phyloP scores from a whole-genome alignment of 768 basidiomycete genomes.

The Coprinopsis marcescibilis region DNA sequence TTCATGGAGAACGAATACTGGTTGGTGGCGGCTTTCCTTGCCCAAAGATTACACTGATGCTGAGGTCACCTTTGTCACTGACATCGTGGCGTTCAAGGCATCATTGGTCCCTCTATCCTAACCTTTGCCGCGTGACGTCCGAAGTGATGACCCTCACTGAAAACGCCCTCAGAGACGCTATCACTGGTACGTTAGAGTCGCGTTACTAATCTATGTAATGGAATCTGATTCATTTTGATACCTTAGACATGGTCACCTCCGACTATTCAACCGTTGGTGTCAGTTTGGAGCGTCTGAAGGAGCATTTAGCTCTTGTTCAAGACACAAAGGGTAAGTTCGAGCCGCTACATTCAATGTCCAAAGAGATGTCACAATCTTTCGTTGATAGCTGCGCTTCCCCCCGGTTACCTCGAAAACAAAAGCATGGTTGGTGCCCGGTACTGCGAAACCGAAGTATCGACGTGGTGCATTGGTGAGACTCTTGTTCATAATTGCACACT shows the following conservation, averaged over 20 bases:
- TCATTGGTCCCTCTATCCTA: constrained; percentile 31
- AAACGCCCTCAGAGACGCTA: background rate
- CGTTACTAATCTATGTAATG: too few species aligned
- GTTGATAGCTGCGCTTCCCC: too few species aligned
- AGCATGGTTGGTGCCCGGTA: too few species aligned
- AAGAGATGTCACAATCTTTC: too few species aligned
- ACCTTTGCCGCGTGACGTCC: background rate
- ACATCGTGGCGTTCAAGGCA: too few species aligned
- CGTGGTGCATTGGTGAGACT: background rate
- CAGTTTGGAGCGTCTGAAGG: background rate
- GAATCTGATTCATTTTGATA: too few species aligned
- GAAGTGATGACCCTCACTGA: background rate
- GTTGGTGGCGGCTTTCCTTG: too few species aligned
- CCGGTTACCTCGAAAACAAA: too few species aligned
- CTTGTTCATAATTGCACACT: background rate
- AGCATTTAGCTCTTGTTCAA: background rate
- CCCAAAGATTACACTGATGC: too few species aligned
- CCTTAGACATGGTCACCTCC: background rate
- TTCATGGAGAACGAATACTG: constrained; percentile 36
- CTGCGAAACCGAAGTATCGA: background rate
- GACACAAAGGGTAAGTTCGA: background rate
- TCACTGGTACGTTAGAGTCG: background rate
- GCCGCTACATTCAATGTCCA: too few species aligned
- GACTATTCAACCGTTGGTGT: background rate
- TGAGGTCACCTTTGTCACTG: too few species aligned